Conservation (phyloP, 2,329 filamentous ascomycete species). For the Microdochium paspali region DNA sequence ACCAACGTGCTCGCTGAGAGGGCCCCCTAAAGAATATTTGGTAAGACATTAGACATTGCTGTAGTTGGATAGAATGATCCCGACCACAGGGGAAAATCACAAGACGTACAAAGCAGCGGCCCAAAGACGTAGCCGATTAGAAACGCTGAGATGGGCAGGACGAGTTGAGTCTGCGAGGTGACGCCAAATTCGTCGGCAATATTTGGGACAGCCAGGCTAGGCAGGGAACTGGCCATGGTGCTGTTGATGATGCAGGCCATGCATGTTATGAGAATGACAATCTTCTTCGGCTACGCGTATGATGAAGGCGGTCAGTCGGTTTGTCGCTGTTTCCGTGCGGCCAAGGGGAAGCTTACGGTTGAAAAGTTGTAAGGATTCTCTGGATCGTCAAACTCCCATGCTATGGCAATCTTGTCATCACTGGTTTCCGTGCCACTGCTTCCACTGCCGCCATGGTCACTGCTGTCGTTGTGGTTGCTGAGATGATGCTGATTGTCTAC, state of each 20-base stretch:
- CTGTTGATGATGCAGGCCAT: conserved; percentile 57
- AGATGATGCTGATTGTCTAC: conserved; percentile 2
- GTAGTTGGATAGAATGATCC: not conserved
- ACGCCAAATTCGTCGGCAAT: conserved; percentile 50
- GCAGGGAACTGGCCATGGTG: conserved; percentile 56
- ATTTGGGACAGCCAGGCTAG: conserved; percentile 50
- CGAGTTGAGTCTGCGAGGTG: conserved; percentile 31
- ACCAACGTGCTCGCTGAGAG: conserved; percentile 56
- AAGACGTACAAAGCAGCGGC: conserved; percentile 14
- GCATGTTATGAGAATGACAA: conserved; percentile 40
- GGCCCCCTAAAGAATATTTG: conserved; percentile 40
- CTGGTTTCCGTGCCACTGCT: not conserved
- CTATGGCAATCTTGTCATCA: conserved; percentile 23
- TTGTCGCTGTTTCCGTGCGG: not conserved
- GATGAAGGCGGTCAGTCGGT: not conserved
- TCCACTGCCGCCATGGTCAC: conserved; percentile 5
- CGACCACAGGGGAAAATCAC: not conserved
- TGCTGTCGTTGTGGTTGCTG: conserved; percentile 17
- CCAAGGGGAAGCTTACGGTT: not conserved
- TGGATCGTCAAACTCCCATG: conserved; percentile 36
- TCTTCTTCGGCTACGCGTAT: conserved; percentile 41
- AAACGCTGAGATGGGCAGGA: conserved; percentile 54
- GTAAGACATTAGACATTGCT: not conserved
- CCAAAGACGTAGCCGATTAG: conserved; percentile 56
- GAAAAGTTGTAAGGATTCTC: conserved; percentile 47